Evolutionary conservation across 192 early-diverging fungal genomes (phyloP).

Genomic region (Coemansia sp.): DNA sequence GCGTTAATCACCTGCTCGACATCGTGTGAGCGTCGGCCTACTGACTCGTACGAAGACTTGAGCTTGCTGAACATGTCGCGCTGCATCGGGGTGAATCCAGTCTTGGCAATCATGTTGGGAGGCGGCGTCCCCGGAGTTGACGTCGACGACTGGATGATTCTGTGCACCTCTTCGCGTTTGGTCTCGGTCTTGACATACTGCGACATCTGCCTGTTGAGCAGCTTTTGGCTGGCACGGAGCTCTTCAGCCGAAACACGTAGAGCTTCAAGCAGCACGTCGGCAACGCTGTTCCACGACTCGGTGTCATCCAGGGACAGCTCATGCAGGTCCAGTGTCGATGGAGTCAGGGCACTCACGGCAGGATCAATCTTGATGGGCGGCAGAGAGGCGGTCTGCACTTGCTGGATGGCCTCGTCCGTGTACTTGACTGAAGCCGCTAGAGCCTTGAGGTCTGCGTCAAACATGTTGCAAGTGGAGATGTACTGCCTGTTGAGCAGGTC

Average conservation of each 20-base stretch:
- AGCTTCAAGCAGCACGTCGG: conserved; percentile 38
- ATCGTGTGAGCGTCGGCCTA: conserved; percentile 12
- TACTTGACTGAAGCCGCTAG: conserved; percentile 17
- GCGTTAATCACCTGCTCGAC: conserved; percentile 25
- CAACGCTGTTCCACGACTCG: conserved; percentile 33
- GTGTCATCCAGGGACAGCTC: conserved; percentile 38
- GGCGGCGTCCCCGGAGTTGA: conserved; percentile 13
- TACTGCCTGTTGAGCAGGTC: conserved; percentile 38
- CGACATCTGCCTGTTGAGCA: conserved; percentile 16
- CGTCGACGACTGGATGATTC: conserved; percentile 16
- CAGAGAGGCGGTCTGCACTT: conserved; percentile 23
- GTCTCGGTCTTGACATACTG: conserved; percentile 29
- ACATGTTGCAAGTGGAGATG: conserved; percentile 35
- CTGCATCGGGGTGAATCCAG: conserved; percentile 38
- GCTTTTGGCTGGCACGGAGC: conserved; percentile 37
- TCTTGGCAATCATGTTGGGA: conserved; percentile 12
- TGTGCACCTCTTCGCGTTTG: conserved; percentile 33
- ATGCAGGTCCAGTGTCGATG: conserved; percentile 12
- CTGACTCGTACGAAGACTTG: conserved; percentile 8
- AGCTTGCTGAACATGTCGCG: conserved; percentile 40
- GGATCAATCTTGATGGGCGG: conserved; percentile 37
- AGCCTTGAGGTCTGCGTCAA: conserved; percentile 37
- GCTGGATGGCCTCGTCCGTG: conserved; percentile 20
- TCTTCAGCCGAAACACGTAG: conserved; percentile 34
- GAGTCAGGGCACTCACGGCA: conserved; percentile 17